Evolutionary conservation across 2,329 filamentous ascomycete genomes (phyloP).

Genomic region (Colletotrichum salicis): DNA sequence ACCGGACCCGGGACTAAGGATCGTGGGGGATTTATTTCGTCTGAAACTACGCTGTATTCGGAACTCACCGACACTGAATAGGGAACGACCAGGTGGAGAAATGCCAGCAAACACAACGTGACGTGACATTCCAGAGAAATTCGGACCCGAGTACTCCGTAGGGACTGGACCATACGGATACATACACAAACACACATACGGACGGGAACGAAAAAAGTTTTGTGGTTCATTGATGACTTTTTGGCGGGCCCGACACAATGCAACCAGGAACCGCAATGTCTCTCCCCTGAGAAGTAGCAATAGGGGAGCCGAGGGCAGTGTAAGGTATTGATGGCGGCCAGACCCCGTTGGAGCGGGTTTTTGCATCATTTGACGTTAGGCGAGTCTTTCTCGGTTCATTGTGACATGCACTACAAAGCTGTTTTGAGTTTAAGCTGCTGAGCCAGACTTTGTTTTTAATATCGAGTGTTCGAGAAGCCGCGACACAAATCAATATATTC

Average conservation of each 20-base stretch:
- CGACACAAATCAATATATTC: background rate
- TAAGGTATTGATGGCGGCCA: background rate
- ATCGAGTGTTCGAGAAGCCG: background rate
- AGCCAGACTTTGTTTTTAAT: background rate
- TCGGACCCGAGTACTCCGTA: background rate
- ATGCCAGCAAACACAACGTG: background rate
- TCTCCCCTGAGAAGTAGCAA: constrained; percentile 1
- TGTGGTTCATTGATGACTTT: background rate
- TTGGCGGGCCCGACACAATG: constrained; percentile 6
- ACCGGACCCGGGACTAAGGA: constrained; percentile 4
- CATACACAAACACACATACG: background rate
- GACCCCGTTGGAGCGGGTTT: background rate
- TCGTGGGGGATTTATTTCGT: constrained; percentile 8
- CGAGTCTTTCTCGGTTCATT: background rate
- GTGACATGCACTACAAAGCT: background rate
- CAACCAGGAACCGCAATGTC: constrained; percentile 3
- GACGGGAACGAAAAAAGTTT: background rate
- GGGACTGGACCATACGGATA: background rate
- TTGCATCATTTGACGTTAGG: background rate
- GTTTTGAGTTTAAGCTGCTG: background rate
- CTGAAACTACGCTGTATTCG: constrained; percentile 7
- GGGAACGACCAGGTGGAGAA: background rate
- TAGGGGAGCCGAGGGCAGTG: background rate
- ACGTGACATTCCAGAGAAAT: background rate
- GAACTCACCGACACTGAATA: background rate